phyloP scores from a whole-genome alignment of 169 alveolate genomes.

The Eimeria falciformis region DNA sequence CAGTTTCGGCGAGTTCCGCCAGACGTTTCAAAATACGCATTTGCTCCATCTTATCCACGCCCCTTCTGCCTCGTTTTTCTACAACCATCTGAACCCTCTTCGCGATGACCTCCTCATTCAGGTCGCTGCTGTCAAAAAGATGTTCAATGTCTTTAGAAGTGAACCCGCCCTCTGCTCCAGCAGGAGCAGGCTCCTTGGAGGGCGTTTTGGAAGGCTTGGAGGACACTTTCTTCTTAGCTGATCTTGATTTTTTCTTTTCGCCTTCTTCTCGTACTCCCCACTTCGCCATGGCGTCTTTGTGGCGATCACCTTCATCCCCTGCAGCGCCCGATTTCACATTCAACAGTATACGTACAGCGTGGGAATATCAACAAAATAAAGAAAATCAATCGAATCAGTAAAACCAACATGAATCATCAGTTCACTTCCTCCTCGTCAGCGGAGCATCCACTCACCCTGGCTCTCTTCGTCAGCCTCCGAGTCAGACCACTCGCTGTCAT shows the following conservation, averaged over 20 bases:
- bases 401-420: too few species aligned
- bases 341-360: too few species aligned
- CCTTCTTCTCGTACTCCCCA: slow-evolving; percentile 82
- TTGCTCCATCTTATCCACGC: slow-evolving; percentile 91
- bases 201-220: slow-evolving; percentile 84
- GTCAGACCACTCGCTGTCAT: slow-evolving; percentile 78
- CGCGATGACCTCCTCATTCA: slow-evolving; percentile 87
- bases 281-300: slow-evolving; percentile 75
- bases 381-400: too few species aligned
- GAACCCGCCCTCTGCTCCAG: slow-evolving; percentile 50
- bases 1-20: slow-evolving; percentile 85
- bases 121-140: slow-evolving; percentile 84
- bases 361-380: too few species aligned
- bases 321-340: too few species aligned
- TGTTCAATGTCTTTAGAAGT: slow-evolving; percentile 83
- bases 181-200: slow-evolving; percentile 79
- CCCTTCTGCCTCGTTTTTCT: slow-evolving; percentile 92
- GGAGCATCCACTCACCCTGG: slow-evolving; percentile 11
- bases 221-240: slow-evolving; percentile 84
- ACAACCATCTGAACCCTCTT: slow-evolving; percentile 88
- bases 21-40: slow-evolving; percentile 87
- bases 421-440: too few species aligned
- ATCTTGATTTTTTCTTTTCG: slow-evolving; percentile 85
- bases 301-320: slow-evolving; percentile 75
- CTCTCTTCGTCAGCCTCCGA: slow-evolving; percentile 70